A percentile compares a stretch with the other conserved stretches of the same genome.
These are phyloP conservation scores for Verticillium alfalfae DNA, from an alignment of 2,329 filamentous ascomycete genomes.

Conservation along the genomic window DNA sequence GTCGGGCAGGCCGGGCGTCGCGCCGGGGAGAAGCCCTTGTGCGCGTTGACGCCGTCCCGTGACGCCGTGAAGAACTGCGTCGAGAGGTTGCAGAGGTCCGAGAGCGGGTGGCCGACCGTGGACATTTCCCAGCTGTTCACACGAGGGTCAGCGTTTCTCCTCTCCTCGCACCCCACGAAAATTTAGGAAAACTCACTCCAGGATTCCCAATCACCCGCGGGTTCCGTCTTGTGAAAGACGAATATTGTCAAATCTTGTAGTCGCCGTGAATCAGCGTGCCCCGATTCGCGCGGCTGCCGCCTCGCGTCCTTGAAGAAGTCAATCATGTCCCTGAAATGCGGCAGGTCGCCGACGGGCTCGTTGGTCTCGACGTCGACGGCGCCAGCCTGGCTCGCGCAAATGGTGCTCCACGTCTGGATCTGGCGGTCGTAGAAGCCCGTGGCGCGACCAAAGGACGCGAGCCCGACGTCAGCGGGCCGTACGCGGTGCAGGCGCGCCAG, in stretches of 20 bases:
- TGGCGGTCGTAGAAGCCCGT: conserved; percentile 81
- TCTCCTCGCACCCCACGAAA: too few relatives aligned
- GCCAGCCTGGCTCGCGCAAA: conserved; percentile 72
- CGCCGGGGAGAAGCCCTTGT: conserved; percentile 54
- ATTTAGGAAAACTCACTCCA: conserved; percentile 56
- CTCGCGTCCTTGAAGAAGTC: conserved; percentile 66
- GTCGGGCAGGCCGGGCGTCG: conserved; percentile 57
- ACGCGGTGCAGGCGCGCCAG: conserved; percentile 83
- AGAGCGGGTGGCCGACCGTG: conserved; percentile 91
- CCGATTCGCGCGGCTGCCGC: conserved; percentile 74
- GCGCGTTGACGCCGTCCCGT: conserved; percentile 20
- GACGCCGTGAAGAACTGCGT: conserved; percentile 32
- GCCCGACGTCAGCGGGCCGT: conserved; percentile 57
- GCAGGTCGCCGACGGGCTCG: conserved; percentile 72
- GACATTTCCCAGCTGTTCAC: conserved; percentile 86
- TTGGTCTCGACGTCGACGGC: conserved; percentile 73
- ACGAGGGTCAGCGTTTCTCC: too few relatives aligned
- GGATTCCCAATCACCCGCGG: conserved; percentile 86
- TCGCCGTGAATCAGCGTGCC: conserved; percentile 85
- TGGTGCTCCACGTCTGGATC: conserved; percentile 73
- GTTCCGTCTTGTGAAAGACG: conserved; percentile 83
- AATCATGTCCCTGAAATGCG: conserved; percentile 76
- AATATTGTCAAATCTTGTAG: conserved; percentile 91
- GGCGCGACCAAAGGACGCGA: conserved; percentile 68
- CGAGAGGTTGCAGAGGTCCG: conserved; percentile 77